Conservation (phyloP, 1,284 basidiomycete species). For the Tremellales sp. region DNA sequence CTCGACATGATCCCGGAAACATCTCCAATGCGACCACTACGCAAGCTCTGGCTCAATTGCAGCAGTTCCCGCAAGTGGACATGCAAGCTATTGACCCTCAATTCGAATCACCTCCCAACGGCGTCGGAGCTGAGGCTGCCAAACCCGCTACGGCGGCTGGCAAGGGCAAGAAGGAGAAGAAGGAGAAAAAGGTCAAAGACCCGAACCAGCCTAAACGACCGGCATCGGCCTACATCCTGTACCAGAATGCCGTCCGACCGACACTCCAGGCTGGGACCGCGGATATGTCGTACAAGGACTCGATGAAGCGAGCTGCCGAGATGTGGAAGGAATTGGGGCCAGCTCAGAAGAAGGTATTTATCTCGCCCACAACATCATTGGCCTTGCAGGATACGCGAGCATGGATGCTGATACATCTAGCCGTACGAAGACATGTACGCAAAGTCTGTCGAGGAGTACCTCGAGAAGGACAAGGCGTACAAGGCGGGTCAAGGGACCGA, state of each 20-base stretch:
- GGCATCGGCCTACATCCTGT: constrained; percentile 89
- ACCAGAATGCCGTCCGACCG: constrained; percentile 85
- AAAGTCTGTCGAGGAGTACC: constrained; percentile 21
- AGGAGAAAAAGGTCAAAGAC: constrained; percentile 62
- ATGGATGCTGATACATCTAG: no score
- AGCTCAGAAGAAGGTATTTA: constrained; percentile 66
- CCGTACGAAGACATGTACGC: constrained; percentile 32
- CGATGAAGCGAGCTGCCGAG: constrained; percentile 66
- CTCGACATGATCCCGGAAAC: constrained; percentile 34
- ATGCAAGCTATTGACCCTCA: no score
- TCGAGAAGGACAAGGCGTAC: constrained; percentile 26
- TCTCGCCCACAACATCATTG: no score
- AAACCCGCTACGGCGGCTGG: constrained; percentile 15
- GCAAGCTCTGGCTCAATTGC: background rate
- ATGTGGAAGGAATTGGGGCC: constrained; percentile 68
- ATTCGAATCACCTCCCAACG: no score
- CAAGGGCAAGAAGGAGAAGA: constrained; percentile 31
- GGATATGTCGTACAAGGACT: constrained; percentile 63
- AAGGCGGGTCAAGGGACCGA: constrained; percentile 5
- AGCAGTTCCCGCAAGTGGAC: no score
- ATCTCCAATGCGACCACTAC: constrained; percentile 12
- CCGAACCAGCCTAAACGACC: constrained; percentile 93
- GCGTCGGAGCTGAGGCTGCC: background rate
- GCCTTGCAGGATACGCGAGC: no score
- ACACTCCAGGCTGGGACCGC: constrained; percentile 57